Conservation (phyloP, 2,329 filamentous ascomycete genomes). For the Plectosphaerella plurivora region DNA sequence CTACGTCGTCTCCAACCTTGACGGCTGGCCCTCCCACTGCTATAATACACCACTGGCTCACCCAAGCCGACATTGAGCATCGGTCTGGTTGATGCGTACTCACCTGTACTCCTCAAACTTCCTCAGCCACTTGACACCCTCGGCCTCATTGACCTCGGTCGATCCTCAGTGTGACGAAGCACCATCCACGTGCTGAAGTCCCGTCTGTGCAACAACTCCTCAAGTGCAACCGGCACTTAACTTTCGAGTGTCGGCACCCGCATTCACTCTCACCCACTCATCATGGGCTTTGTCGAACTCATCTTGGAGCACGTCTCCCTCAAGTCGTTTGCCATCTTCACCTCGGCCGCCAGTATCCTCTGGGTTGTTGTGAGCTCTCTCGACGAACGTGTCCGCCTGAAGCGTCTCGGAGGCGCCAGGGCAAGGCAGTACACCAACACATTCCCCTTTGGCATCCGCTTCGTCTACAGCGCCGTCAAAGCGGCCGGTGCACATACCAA, state of each 20-base stretch:
- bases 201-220: background rate
- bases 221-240: background rate
- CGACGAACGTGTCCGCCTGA: conserved; percentile 38
- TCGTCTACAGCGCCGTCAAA: conserved; percentile 53
- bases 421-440: conserved; percentile 19
- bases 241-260: background rate
- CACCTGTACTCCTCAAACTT: too few species aligned
- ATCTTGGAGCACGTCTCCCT: conserved; percentile 39
- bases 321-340: conserved; percentile 29
- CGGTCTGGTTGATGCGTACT: too few species aligned
- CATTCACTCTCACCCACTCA: conserved; percentile 3
- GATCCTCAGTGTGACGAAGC: background rate
- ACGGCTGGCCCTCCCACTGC: too few species aligned
- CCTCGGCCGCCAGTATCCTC: conserved; percentile 30
- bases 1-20: too few species aligned
- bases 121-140: too few species aligned
- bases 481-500: conserved; percentile 50
- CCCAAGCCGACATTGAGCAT: too few species aligned
- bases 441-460: conserved; percentile 56
- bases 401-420: conserved; percentile 36
- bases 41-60: too few species aligned
- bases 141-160: background rate
- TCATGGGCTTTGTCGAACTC: conserved; percentile 48
- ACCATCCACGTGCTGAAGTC: background rate
- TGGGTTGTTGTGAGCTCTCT: conserved; percentile 31